phyloP scores from a whole-genome alignment of 2,329 filamentous ascomycete genomes.

The Coccinonectria pachysandricola region DNA sequence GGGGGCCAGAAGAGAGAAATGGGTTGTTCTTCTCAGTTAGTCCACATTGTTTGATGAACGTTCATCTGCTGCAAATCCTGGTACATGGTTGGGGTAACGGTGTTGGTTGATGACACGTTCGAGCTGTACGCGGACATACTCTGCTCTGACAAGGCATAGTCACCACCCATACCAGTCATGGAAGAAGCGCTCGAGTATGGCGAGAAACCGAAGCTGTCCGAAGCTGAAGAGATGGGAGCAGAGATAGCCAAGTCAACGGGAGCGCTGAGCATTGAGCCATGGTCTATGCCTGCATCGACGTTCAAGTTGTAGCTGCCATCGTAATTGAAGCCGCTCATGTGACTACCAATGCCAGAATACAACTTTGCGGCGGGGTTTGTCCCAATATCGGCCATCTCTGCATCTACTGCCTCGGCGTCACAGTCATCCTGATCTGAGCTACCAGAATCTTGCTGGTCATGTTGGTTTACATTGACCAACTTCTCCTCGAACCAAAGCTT shows the following conservation, averaged over 20 bases:
- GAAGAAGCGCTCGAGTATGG: slow-evolving; percentile 14
- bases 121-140: slow-evolving; percentile 15
- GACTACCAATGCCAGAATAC: slow-evolving; percentile 14
- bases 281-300: slow-evolving; percentile 11
- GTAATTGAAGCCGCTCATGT: slow-evolving; percentile 13
- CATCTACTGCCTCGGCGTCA: slow-evolving; percentile 18
- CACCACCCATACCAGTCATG: slow-evolving; percentile 11
- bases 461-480: slow-evolving; percentile 30
- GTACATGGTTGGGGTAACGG: slow-evolving; percentile 17
- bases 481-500: slow-evolving; percentile 50
- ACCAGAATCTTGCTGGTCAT: slow-evolving; percentile 28
- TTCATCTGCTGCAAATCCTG: slow-evolving; percentile 16
- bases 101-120: slow-evolving; percentile 19
- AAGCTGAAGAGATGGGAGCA: slow-evolving; percentile 17
- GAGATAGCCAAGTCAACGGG: slow-evolving; percentile 10
- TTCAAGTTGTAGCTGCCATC: slow-evolving; percentile 13
- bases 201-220: slow-evolving; percentile 13
- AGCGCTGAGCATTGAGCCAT: slow-evolving; percentile 10
- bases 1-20: slow-evolving; percentile 2
- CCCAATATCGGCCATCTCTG: slow-evolving; percentile 10
- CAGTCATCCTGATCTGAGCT: slow-evolving; percentile 22
- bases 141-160: slow-evolving; percentile 18
- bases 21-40: slow-evolving; percentile 8
- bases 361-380: slow-evolving; percentile 11
- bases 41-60: slow-evolving; percentile 13